Percentiles rank a stretch among this genome's conserved stretches.
These are phyloP conservation scores for Penicillium lagena DNA, from an alignment of 495 filamentous ascomycete species.

Conservation along the genomic window DNA sequence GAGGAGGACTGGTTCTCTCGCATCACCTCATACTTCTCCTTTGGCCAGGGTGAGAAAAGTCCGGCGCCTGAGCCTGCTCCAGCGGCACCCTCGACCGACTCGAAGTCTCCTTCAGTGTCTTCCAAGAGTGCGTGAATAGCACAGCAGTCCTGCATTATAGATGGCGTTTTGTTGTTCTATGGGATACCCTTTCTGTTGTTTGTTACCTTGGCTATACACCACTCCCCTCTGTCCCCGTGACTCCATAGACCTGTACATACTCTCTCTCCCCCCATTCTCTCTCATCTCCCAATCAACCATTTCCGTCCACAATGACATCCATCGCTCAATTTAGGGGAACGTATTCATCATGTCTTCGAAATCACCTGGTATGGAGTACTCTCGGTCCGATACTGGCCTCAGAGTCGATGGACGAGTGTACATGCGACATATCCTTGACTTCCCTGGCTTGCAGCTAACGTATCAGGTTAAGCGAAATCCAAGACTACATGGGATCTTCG, in stretches of 20 bases:
- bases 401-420: neutral
- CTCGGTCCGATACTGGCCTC: neutral
- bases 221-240: neutral
- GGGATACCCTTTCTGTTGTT: neutral
- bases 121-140: too few relatives aligned
- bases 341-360: neutral
- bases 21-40: slow-evolving; percentile 28
- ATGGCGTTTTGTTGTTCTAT: slow-evolving; percentile 1
- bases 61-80: slow-evolving; percentile 1
- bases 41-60: slow-evolving; percentile 13
- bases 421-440: neutral
- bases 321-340: neutral
- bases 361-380: neutral
- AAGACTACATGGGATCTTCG: too few relatives aligned
- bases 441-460: too few relatives aligned
- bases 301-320: slow-evolving; percentile 2
- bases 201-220: too few relatives aligned
- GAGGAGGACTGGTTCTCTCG: slow-evolving; percentile 25
- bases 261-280: neutral
- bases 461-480: too few relatives aligned
- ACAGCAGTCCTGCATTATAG: slow-evolving; percentile 1
- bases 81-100: neutral
- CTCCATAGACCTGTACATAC: neutral
- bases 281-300: neutral
- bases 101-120: too few relatives aligned